Evolutionary conservation across 129 eudicot species (phyloP).

Genomic region (Chrysanthemum lavandulifolium): DNA sequence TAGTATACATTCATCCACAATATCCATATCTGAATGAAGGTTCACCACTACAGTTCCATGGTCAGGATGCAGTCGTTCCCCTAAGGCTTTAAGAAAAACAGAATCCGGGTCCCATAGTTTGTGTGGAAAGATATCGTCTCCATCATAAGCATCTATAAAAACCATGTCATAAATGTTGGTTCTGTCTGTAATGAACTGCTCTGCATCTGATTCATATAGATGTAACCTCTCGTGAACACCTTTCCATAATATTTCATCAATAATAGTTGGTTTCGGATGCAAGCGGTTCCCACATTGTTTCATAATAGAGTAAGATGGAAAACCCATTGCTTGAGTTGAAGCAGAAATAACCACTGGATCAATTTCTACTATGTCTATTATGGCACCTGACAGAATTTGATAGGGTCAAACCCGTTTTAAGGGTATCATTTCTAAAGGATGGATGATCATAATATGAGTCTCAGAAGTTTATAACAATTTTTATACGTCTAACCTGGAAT

Average conservation of each 20-base stretch:
- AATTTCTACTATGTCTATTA: constrained; percentile 69
- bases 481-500: constrained; percentile 54
- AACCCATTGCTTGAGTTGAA: constrained; percentile 88
- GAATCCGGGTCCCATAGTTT: constrained; percentile 84
- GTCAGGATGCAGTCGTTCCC: constrained; percentile 64
- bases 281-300: constrained; percentile 45
- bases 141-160: constrained; percentile 90
- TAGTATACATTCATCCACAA: constrained; percentile 34
- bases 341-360: constrained; percentile 86
- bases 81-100: constrained; percentile 58
- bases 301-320: constrained; percentile 65
- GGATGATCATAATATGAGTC: background rate
- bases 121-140: constrained; percentile 74
- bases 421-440: background rate
- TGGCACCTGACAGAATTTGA: constrained; percentile 49
- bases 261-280: constrained; percentile 34
- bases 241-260: constrained; percentile 70
- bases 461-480: background rate
- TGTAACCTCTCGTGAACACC: constrained; percentile 72
- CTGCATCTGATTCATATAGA: constrained; percentile 72
- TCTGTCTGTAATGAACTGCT: constrained; percentile 52
- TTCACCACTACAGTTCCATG: constrained; percentile 94
- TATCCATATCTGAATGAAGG: constrained; percentile 69
- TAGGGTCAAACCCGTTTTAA: background rate
- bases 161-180: constrained; percentile 60